Conservation (phyloP, 2,329 filamentous ascomycete species). For the Talaromyces sp. region DNA sequence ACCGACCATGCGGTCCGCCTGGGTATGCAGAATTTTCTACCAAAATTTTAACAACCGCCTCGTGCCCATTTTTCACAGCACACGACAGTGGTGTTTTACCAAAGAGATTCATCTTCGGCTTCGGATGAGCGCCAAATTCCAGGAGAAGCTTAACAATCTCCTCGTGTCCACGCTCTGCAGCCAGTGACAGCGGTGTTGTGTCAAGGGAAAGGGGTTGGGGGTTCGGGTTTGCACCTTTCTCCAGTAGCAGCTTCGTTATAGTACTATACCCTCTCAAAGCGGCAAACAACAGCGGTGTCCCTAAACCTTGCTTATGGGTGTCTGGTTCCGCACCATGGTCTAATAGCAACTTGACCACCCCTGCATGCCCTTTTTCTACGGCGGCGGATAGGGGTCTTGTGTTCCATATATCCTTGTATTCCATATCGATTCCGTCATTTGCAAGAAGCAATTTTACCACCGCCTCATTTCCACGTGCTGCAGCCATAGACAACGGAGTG, state of each 20-base stretch:
- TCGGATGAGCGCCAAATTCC: not conserved
- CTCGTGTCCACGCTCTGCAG: slow-evolving; percentile 6
- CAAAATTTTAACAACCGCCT: not conserved
- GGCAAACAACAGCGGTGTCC: not conserved
- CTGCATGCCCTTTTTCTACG: not conserved
- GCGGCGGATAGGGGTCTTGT: not conserved
- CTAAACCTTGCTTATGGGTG: not conserved
- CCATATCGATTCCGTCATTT: not conserved
- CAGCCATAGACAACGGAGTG: not conserved
- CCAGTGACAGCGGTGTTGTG: slow-evolving; percentile 5
- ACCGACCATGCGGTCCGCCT: slow-evolving; percentile 4
- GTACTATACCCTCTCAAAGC: not conserved
- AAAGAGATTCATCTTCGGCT: not conserved
- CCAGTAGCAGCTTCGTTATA: not conserved
- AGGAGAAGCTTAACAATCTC: slow-evolving; percentile 6
- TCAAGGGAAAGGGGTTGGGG: too few species aligned
- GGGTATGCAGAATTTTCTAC: not conserved
- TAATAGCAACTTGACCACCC: not conserved
- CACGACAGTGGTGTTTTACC: not conserved
- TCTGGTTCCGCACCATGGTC: not conserved
- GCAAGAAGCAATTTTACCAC: slow-evolving; percentile 1
- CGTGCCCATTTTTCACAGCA: slow-evolving; percentile 39
- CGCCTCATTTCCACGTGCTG: not conserved
- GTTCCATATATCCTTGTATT: not conserved
- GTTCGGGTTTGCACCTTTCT: not conserved